Conservation (phyloP, 1,284 basidiomycete genomes). For the Afroboletus lepidellus region DNA sequence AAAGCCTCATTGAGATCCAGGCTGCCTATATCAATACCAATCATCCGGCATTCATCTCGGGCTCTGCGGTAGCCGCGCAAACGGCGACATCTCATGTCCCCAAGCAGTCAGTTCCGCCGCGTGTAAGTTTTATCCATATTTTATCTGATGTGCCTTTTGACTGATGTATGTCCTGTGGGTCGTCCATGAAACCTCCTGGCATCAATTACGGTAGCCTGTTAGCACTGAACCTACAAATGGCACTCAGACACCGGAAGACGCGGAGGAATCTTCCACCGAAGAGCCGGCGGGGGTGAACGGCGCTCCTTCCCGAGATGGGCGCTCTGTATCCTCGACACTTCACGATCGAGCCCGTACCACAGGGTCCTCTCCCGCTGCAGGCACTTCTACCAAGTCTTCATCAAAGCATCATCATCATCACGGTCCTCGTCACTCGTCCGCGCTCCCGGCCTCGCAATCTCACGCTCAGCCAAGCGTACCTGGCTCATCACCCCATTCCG, state of each 20-base stretch:
- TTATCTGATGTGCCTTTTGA: slow-evolving; percentile 6
- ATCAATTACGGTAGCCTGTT: slow-evolving; percentile 42
- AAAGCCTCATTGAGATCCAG: slow-evolving; percentile 95
- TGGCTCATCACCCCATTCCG: slow-evolving; percentile 48
- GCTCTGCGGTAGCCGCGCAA: slow-evolving; percentile 61
- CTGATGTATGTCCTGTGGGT: slow-evolving; percentile 11
- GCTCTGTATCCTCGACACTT: slow-evolving; percentile 77
- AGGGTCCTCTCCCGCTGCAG: slow-evolving; percentile 29
- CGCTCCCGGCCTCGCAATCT: slow-evolving; percentile 22
- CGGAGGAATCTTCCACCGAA: slow-evolving; percentile 57
- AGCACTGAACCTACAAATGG: slow-evolving; percentile 60
- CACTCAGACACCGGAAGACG: slow-evolving; percentile 48
- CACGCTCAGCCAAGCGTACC: slow-evolving; percentile 34
- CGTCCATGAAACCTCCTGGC: slow-evolving; percentile 2
- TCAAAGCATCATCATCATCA: slow-evolving; percentile 31
- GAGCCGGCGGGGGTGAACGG: slow-evolving; percentile 53
- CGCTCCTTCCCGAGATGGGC: slow-evolving; percentile 54
- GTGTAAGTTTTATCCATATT: slow-evolving; percentile 44
- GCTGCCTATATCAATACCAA: slow-evolving; percentile 99
- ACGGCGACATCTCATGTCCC: slow-evolving; percentile 42
- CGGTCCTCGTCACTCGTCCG: slow-evolving; percentile 35
- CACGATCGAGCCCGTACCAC: slow-evolving; percentile 65
- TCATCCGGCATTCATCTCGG: slow-evolving; percentile 85
- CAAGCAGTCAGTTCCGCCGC: slow-evolving; percentile 43
- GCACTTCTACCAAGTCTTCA: slow-evolving; percentile 40